phyloP scores from a whole-genome alignment of 495 filamentous ascomycete genomes.

The Cercophora sp. region DNA sequence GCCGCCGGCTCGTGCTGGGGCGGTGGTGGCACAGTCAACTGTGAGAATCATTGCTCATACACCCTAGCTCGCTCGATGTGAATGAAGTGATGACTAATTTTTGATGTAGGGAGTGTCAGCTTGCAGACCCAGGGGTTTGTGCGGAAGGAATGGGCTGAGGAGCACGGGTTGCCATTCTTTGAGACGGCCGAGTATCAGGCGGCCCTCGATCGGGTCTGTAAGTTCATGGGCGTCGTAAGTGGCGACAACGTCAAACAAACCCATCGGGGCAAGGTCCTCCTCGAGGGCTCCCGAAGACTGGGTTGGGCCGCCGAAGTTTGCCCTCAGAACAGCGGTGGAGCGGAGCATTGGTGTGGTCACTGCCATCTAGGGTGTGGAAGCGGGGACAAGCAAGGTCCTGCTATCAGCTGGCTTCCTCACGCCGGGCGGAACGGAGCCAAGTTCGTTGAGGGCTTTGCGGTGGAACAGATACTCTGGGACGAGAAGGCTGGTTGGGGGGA shows the following conservation, averaged over 20 bases:
- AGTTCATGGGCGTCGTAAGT: constrained; percentile 62
- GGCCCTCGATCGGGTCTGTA: constrained; percentile 62
- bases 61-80: too few relatives aligned
- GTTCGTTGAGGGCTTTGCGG: constrained; percentile 76
- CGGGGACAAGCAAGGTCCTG: constrained; percentile 72
- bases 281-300: constrained; percentile 72
- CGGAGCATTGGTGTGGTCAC: constrained; percentile 71
- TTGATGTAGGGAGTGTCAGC: too few relatives aligned
- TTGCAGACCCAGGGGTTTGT: constrained; percentile 79
- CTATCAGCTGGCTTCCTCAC: constrained; percentile 71
- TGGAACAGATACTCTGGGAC: constrained; percentile 64
- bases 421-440: constrained; percentile 68
- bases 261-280: constrained; percentile 58
- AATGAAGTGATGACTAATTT: too few relatives aligned
- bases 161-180: constrained; percentile 69
- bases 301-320: constrained; percentile 67
- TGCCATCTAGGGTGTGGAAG: constrained; percentile 73
- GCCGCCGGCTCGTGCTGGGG: constrained; percentile 76
- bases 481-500: constrained; percentile 33
- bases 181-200: constrained; percentile 69
- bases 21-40: constrained; percentile 84
- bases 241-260: constrained; percentile 64
- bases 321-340: constrained; percentile 73
- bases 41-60: too few relatives aligned
- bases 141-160: constrained; percentile 73